Percentiles rank a stretch among this genome's conserved stretches.
phyloP scores from a whole-genome alignment of 83 land plant species.

The Thuja plicata region DNA sequence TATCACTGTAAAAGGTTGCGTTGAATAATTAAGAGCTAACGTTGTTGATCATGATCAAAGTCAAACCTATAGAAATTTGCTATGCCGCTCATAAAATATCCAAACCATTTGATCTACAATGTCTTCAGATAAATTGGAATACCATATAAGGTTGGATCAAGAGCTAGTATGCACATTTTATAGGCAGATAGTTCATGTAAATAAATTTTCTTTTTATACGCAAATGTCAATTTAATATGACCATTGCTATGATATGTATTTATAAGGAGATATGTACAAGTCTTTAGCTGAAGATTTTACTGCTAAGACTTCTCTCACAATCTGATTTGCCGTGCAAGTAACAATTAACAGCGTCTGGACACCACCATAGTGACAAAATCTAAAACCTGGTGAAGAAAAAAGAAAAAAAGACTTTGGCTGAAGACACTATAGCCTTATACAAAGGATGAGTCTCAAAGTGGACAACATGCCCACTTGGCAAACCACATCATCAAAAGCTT shows the following conservation, averaged over 20 bases:
- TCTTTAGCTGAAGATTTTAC: conserved; percentile 8
- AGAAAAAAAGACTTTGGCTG: conserved; percentile 7
- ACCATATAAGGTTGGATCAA: too few relatives aligned
- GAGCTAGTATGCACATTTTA: background rate
- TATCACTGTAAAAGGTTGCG: too few relatives aligned
- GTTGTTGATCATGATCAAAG: too few relatives aligned
- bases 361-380: conserved; percentile 14
- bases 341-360: background rate
- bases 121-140: too few relatives aligned
- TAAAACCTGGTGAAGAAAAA: conserved; percentile 1
- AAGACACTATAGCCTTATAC: conserved; percentile 15
- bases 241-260: conserved; percentile 2
- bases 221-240: background rate
- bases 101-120: too few relatives aligned
- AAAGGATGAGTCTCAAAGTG: conserved; percentile 15
- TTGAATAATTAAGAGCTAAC: too few relatives aligned
- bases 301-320: conserved; percentile 8
- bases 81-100: too few relatives aligned
- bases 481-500: conserved; percentile 1
- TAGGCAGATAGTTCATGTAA: too few relatives aligned
- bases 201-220: background rate
- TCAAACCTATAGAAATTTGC: too few relatives aligned
- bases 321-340: conserved; percentile 1
- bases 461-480: background rate
- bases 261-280: conserved; percentile 10